These are phyloP conservation scores for Catharanthus roseus DNA, from an alignment of 257 asterid genomes.

Conservation along the genomic window DNA sequence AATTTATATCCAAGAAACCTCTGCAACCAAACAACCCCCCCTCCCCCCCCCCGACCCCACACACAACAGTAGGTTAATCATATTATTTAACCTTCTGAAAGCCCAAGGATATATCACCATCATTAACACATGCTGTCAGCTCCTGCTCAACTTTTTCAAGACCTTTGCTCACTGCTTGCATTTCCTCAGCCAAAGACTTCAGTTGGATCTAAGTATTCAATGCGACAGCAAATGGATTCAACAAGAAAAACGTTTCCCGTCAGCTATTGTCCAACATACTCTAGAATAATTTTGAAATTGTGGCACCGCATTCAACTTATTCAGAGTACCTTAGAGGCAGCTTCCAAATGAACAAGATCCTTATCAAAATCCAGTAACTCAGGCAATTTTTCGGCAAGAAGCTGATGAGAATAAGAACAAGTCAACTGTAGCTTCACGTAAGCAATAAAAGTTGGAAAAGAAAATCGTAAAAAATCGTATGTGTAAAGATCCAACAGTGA, in stretches of 20 bases:
- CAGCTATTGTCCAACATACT: conserved; percentile 1
- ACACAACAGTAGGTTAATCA: not conserved
- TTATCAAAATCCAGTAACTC: conserved; percentile 84
- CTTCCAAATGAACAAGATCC: conserved; percentile 89
- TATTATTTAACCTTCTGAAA: conserved; percentile 66
- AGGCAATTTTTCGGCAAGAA: conserved; percentile 83
- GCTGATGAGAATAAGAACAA: conserved; percentile 32
- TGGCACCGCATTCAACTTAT: conserved; percentile 13
- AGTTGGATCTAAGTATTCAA: conserved; percentile 62
- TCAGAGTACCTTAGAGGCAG: conserved; percentile 78
- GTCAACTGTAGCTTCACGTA: not conserved
- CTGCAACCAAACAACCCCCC: not conserved
- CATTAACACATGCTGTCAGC: conserved; percentile 77
- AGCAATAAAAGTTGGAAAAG: not conserved
- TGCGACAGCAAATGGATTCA: conserved; percentile 19
- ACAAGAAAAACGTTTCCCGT: conserved; percentile 4
- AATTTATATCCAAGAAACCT: not conserved
- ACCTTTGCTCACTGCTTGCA: conserved; percentile 98
- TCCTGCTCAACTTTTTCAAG: conserved; percentile 97
- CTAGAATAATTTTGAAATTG: conserved; percentile 8
- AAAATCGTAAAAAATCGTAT: not conserved
- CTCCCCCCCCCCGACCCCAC: no score
- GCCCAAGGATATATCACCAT: conserved; percentile 81
- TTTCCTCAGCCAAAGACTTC: conserved; percentile 97
- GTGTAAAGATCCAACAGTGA: not conserved